These are phyloP conservation scores for Neurospora sublineolata DNA, from an alignment of 495 filamentous ascomycete genomes.

Conservation along the genomic window DNA sequence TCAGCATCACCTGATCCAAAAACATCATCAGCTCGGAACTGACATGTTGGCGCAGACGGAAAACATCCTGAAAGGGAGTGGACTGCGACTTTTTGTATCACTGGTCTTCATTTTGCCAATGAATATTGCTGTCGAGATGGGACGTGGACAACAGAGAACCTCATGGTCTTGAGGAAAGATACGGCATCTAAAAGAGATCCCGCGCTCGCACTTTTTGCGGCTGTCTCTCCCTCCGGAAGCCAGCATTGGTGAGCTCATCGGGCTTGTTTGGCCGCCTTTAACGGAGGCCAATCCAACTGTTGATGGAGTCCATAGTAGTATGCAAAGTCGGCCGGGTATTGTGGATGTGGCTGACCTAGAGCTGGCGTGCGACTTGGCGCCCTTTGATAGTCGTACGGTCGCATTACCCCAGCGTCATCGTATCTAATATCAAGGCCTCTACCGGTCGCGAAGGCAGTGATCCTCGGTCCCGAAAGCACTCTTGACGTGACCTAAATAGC, in stretches of 20 bases:
- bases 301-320: not conserved
- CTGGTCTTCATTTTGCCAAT: not conserved
- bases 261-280: not conserved
- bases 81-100: not conserved
- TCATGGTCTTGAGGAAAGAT: not conserved
- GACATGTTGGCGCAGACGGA: not conserved
- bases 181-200: not conserved
- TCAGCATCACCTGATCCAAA: not conserved
- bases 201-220: not conserved
- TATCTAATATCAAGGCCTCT: not conserved
- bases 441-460: not conserved
- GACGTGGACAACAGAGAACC: not conserved
- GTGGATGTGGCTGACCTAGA: not conserved
- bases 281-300: not conserved
- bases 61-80: not conserved
- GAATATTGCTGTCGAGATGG: not conserved
- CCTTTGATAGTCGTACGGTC: not conserved
- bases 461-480: constrained; percentile 2
- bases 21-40: not conserved
- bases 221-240: not conserved
- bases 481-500: not conserved
- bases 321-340: not conserved
- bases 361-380: not conserved
- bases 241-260: not conserved
- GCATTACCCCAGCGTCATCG: not conserved